Evolutionary conservation across 257 asterid species (phyloP).

Genomic region (Prunella vulgaris): DNA sequence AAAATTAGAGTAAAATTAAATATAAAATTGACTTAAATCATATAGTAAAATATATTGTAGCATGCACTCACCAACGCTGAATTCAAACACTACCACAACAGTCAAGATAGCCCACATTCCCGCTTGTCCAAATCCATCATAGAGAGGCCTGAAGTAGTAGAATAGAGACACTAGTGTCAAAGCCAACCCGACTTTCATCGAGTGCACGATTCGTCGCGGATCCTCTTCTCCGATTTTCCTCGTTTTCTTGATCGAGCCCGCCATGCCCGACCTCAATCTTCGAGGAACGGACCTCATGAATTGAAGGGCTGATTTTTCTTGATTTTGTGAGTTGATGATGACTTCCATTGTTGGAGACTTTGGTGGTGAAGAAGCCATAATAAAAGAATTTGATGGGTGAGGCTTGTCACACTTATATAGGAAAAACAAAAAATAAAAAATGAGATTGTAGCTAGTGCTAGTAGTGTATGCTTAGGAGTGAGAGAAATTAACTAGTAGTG

Average conservation of each 20-base stretch:
- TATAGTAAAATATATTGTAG: neutral
- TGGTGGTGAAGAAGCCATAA: neutral
- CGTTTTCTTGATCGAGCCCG: slow-evolving; percentile 11
- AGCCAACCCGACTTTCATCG: slow-evolving; percentile 60
- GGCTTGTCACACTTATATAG: neutral
- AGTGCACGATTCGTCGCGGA: slow-evolving; percentile 55
- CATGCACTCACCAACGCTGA: slow-evolving; percentile 62
- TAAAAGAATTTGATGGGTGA: neutral
- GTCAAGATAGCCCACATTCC: slow-evolving; percentile 83
- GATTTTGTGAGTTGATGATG: slow-evolving; percentile 15
- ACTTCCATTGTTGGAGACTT: slow-evolving; percentile 27
- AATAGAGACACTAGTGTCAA: slow-evolving; percentile 51
- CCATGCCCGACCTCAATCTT: slow-evolving; percentile 10
- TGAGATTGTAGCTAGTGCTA: neutral
- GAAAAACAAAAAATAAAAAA: neutral
- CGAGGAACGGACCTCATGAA: slow-evolving; percentile 20
- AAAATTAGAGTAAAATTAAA: no score
- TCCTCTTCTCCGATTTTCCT: slow-evolving; percentile 56
- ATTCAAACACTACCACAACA: slow-evolving; percentile 67
- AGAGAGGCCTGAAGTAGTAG: slow-evolving; percentile 59
- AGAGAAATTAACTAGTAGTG: neutral
- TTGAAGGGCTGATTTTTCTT: slow-evolving; percentile 18
- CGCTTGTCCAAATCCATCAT: slow-evolving; percentile 57
- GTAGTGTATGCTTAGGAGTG: neutral
- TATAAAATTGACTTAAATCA: neutral